A percentile compares a stretch with the other conserved stretches of the same genome.
Conservation (phyloP, 2,329 filamentous ascomycete species). For the Trichothecium sympodiale region DNA sequence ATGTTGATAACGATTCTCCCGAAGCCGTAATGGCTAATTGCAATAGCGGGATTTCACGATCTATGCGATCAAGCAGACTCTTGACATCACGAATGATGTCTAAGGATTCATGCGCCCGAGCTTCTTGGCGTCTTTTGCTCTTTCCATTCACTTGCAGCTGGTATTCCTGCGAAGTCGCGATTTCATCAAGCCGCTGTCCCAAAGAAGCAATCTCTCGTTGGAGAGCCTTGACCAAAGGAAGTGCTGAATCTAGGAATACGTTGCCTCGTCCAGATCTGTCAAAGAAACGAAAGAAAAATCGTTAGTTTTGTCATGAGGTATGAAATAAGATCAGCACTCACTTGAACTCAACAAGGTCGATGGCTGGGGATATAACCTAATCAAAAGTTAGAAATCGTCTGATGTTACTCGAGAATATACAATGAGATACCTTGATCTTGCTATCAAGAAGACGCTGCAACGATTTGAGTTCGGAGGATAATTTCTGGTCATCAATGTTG, state of each 20-base stretch:
- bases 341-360: slow-evolving; percentile 89
- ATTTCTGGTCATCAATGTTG: slow-evolving; percentile 59
- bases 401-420: background rate
- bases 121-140: slow-evolving; percentile 31
- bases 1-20: slow-evolving; percentile 74
- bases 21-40: slow-evolving; percentile 92
- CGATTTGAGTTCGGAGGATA: slow-evolving; percentile 54
- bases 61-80: slow-evolving; percentile 64
- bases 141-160: slow-evolving; percentile 12
- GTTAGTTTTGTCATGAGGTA: no score
- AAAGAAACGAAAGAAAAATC: no score
- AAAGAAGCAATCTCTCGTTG: slow-evolving; percentile 74
- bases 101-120: slow-evolving; percentile 37
- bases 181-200: slow-evolving; percentile 61
- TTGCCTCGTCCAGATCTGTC: slow-evolving; percentile 42
- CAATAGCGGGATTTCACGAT: slow-evolving; percentile 82
- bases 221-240: slow-evolving; percentile 70
- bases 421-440: slow-evolving; percentile 66
- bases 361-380: slow-evolving; percentile 77
- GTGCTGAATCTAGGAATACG: slow-evolving; percentile 65
- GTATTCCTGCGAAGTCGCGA: slow-evolving; percentile 50
- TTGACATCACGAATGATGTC: slow-evolving; percentile 67
- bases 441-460: slow-evolving; percentile 67
- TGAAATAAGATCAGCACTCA: slow-evolving; percentile 23
- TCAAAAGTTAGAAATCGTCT: slow-evolving; percentile 4